Conservation (phyloP, 441 rosid genomes). For the Bocquillonia castaneifolia region DNA sequence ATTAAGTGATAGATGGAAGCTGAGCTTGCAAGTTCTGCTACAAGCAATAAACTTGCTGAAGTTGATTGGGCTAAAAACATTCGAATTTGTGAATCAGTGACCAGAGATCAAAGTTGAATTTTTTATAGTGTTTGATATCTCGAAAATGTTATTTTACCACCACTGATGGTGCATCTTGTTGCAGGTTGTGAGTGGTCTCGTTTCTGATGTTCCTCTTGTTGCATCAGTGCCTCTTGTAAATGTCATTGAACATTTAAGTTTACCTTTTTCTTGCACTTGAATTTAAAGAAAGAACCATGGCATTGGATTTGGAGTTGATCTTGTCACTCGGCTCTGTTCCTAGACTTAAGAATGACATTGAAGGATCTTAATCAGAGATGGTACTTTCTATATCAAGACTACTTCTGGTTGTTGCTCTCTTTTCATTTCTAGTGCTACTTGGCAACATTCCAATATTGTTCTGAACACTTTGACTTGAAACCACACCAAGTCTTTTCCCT, state of each 20-base stretch:
- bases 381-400: conserved; percentile 28
- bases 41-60: conserved; percentile 76
- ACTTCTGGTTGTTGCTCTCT: conserved; percentile 19
- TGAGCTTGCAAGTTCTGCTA: conserved; percentile 80
- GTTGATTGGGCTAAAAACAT: conserved; percentile 81
- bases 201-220: conserved; percentile 92
- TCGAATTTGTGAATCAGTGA: too few species aligned
- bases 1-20: conserved; percentile 56
- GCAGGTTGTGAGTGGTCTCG: conserved; percentile 94
- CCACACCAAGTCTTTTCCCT: conserved; percentile 11
- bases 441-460: conserved; percentile 14
- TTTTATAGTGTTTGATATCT: conserved; percentile 20
- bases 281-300: conserved; percentile 18
- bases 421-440: background rate
- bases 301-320: background rate
- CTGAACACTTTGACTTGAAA: conserved; percentile 5
- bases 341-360: conserved; percentile 21
- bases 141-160: conserved; percentile 10
- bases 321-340: conserved; percentile 22
- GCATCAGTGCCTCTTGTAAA: too few species aligned
- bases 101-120: too few species aligned
- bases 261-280: too few species aligned
- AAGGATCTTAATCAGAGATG: conserved; percentile 14
- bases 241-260: too few species aligned
- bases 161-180: conserved; percentile 22